A percentile compares a stretch with the other conserved stretches of the same genome.
These are phyloP conservation scores for Phaeotremella skinneri DNA, from an alignment of 768 basidiomycete genomes.

Conservation along the genomic window DNA sequence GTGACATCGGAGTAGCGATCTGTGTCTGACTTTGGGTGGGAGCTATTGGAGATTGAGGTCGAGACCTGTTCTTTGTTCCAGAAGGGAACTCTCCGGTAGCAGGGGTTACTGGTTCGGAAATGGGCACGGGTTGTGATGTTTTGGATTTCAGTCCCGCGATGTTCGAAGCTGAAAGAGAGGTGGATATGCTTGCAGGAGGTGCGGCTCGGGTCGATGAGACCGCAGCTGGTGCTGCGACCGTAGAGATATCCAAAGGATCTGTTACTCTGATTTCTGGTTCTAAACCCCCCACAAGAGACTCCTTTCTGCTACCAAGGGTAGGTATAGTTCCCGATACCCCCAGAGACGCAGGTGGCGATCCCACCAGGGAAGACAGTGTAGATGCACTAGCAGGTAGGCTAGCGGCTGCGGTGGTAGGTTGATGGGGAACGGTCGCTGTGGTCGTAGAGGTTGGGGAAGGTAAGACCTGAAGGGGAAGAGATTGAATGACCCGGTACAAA, in stretches of 20 bases:
- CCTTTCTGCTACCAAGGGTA: background rate
- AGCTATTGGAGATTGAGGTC: slow-evolving; percentile 60
- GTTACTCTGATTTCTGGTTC: slow-evolving; percentile 1
- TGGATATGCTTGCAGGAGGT: slow-evolving; percentile 6
- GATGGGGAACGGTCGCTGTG: slow-evolving; percentile 14
- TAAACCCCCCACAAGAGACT: slow-evolving; percentile 23
- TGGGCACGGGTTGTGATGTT: slow-evolving; percentile 11
- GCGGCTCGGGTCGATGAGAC: background rate
- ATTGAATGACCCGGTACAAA: slow-evolving; percentile 79
- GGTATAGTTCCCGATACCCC: slow-evolving; percentile 4
- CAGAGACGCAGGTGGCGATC: slow-evolving; percentile 30
- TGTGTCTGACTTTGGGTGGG: slow-evolving; percentile 14
- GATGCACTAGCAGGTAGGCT: slow-evolving; percentile 33
- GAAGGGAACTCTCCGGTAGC: slow-evolving; percentile 41
- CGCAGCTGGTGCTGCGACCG: background rate
- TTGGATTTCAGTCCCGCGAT: slow-evolving; percentile 31
- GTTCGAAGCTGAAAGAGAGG: slow-evolving; percentile 28
- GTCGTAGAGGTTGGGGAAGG: slow-evolving; percentile 25
- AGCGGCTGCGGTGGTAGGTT: slow-evolving; percentile 15
- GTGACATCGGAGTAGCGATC: slow-evolving; percentile 15
- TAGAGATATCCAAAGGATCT: slow-evolving; percentile 23
- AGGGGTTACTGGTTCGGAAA: slow-evolving; percentile 47
- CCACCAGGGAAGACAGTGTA: slow-evolving; percentile 16
- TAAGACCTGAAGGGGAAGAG: slow-evolving; percentile 68
- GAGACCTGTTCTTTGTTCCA: slow-evolving; percentile 50